Evolutionary conservation across 345 rosid species (phyloP), one percentile per base, ranked within the genome.

Genomic region (Citropsis articulata): DNA sequence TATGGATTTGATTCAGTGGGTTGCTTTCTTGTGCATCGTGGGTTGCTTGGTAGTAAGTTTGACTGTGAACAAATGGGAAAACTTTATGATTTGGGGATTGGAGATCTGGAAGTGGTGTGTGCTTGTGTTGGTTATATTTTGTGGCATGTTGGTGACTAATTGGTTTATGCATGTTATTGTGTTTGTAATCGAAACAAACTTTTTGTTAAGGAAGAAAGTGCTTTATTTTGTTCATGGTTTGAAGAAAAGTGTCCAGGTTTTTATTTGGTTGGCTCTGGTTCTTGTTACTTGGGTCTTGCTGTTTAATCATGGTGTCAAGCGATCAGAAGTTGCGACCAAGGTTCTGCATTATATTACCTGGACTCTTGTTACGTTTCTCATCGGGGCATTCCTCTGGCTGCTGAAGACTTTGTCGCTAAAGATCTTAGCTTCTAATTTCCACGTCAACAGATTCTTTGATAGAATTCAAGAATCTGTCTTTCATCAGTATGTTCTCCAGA

Each of bases 221-320:
- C 89, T 95, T 66, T 95, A 95, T 73, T 95, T 95, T 77, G 98
- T 95, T 65, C 92, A 93, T 74, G 98, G 98, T 28, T 85, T 95
- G 84, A 95, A 91, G 88, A 86, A 91, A 85, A 93, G 90, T 48
- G 92, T 89, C 73, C 98, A 91, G 83, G 95, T 89, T 71, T 90
- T 91, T 78, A 85, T 91, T 69, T 95, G 98, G 98, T 76, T 95
- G 57, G 73, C 83, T 77, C 59, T 92, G 73, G 75, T 92, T 78
- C 93, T 93, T 40, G 36, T 88, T 56, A 84, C 98, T 40, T 95
- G 98, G 97, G 83, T 81, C 0, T 78, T 89, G n/a, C 45, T 95
- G n/a, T 89, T 95, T 77, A 82, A 87, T n/a, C 85, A 45, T 4
- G 91, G 85, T 56, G 73, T 87, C 12, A 19, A 80, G 71, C 82